Base-by-base conservation (phyloP, 1,284 basidiomycete species). In the Crucibulum parvulum region DNA sequence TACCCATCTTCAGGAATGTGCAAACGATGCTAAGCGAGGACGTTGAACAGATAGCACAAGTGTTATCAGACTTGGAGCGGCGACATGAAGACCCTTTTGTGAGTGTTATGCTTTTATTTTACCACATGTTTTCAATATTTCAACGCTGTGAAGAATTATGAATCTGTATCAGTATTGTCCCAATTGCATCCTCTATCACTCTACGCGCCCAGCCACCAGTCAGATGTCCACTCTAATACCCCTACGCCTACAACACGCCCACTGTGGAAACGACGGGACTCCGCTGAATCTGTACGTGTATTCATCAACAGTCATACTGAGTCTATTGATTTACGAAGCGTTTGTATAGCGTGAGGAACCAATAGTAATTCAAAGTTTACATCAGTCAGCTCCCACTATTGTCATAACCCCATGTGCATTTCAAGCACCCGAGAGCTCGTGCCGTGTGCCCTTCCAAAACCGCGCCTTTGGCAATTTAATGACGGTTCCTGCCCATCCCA, bases 371-470 rank as follows among this genome's bases (percentile, higher is more conserved):
- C 71, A 67, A 35, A 69, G 71, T 58, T 64, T 71, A 10, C 71
- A 79, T 45, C 72, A 78, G 7, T 74, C 72, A 6, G 74, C 81
- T 54, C 86, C 86, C 7, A 80, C 73, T 13, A 87, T 87, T 54
- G 69, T 84, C 56, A 75, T 87, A 43, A 86, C 83, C 6, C 79
- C 79, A 15, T 84, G 83, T 61, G 70, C 74, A 8, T 61, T 75
- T 8, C 75, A 78, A 51, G 64, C 73, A 3, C 75, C 70, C 45
- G 78, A 81, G 57, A 74, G 71, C 6, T 75, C 79, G 7, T 81
- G 75, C 64, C 80, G 78, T 61, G 77, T 87, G 18, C 86, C 86
- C 10, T 78, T 79, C 63, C 86, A 88, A 71, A 81, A 88, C 67
- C 77, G 80, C 9, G 81, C 78, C 11, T 87, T 86, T 64, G 82